Evolutionary conservation across 768 basidiomycete genomes (phyloP), one percentile per base, ranked within the genome.

Genomic region (Rubroboletus pulcherrimus): DNA sequence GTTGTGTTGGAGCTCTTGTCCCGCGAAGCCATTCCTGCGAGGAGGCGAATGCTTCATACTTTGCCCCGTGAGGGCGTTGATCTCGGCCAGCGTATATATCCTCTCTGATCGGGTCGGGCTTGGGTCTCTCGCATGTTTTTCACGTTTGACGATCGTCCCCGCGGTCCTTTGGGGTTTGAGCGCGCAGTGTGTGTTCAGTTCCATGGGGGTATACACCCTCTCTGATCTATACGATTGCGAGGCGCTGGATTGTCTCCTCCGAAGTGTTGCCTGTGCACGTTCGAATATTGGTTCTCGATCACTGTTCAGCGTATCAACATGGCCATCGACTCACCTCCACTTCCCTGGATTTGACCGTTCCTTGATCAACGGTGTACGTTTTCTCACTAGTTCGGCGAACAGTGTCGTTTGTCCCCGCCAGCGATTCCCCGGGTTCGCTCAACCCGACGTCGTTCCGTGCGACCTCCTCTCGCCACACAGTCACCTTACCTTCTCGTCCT

Each of bases 401-500:
- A n/a, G 63, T 42, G 26, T 58, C 59, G 35, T 57, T 66, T 26
- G 48, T 62, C 40, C 19, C 57, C 44, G 45, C 33, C 8, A 45
- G 24, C 21, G 62, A 52, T 30, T 50, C 66, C 40, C 68, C 69
- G 30, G 63, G 62, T 26, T 70, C 70, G 38, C 59, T 56, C 42
- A 33, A 37, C 40, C n/a, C 52, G 24, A 51, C 46, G 33, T 64
- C 70, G 50, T 77, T 74, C 50, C 73, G 67, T 5, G 78, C 77
- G 0, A 81, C 79, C 42, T 80, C 77, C 61, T 84, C 79, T 34
- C 82, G 71, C 84, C 84, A 86, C 9, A 75, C 75, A 24, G 74
- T 77, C 51, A 86, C 78, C 45, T 79, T 81, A 6, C 59, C 59
- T 24, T 54, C 66, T 15, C 49, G 57, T 19, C 39, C 64, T 11